A percentile compares a stretch with the other conserved stretches of the same genome.
Conservation (phyloP, 225 moss, liverwort and hornwort genomes). For the Pseudisothecium myosuroides region DNA sequence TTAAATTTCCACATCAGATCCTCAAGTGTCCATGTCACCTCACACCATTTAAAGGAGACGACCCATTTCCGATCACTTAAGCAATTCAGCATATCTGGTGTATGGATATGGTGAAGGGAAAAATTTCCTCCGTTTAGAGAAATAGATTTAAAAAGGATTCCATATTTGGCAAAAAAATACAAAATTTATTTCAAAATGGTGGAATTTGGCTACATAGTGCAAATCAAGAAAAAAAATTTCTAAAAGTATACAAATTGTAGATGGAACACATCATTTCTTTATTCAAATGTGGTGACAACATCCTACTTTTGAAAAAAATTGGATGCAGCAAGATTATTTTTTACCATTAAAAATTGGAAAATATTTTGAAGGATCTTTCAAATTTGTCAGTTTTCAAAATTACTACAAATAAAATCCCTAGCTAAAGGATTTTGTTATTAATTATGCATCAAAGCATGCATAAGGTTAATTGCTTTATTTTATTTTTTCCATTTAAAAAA, state of each 20-base stretch:
- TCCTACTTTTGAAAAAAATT: not conserved
- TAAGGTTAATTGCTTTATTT: not conserved
- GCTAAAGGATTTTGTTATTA: not conserved
- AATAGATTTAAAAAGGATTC: too few relatives aligned
- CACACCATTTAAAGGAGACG: too few relatives aligned
- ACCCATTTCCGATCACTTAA: too few relatives aligned
- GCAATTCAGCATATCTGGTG: too few relatives aligned
- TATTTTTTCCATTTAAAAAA: too few relatives aligned
- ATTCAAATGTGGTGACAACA: not conserved
- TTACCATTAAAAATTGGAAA: not conserved
- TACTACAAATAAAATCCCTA: not conserved
- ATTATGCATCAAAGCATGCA: not conserved
- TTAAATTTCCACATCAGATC: too few relatives aligned
- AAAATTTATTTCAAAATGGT: not conserved
- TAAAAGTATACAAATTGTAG: not conserved
- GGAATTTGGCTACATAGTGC: rapidly evolving
- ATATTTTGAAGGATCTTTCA: not conserved
- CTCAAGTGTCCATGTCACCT: too few relatives aligned
- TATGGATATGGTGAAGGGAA: too few relatives aligned
- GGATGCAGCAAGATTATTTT: not conserved
- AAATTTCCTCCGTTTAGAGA: too few relatives aligned
- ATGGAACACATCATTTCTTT: not conserved
- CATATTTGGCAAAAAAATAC: too few relatives aligned
- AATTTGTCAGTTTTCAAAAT: not conserved
- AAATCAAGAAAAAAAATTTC: too few relatives aligned